Conservation (phyloP, 2,329 filamentous ascomycete species). For the Ophiostoma tasmaniense region DNA sequence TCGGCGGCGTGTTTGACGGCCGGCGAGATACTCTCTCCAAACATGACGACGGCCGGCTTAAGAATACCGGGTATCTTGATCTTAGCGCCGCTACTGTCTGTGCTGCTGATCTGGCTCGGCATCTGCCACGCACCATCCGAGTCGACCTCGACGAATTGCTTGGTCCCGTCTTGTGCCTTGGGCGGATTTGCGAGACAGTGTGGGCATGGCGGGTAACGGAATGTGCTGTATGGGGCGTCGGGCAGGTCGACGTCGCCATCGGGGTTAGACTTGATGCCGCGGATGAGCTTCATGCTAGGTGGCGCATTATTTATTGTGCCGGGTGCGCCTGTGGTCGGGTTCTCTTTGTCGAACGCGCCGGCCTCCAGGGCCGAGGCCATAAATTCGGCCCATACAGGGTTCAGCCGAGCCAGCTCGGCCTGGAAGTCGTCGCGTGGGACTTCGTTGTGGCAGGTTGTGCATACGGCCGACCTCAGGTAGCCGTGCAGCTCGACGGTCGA, state of each 20-base stretch:
- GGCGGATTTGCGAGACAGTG: slow-evolving; percentile 62
- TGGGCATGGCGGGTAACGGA: slow-evolving; percentile 85
- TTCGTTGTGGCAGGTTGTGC: slow-evolving; percentile 66
- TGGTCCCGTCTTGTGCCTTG: slow-evolving; percentile 42
- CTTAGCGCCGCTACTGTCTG: not conserved
- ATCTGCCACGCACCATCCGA: slow-evolving; percentile 68
- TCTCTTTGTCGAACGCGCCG: slow-evolving; percentile 70
- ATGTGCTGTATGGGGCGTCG: slow-evolving; percentile 77
- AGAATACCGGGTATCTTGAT: slow-evolving; percentile 62
- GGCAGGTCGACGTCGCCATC: slow-evolving; percentile 92
- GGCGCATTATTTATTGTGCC: not conserved
- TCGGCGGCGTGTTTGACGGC: slow-evolving; percentile 69
- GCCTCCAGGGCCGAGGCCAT: slow-evolving; percentile 61
- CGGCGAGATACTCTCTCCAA: slow-evolving; percentile 74
- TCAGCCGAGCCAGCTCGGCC: slow-evolving; percentile 62
- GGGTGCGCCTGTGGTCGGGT: slow-evolving; percentile 57
- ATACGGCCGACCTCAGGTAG: slow-evolving; percentile 73
- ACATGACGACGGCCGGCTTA: slow-evolving; percentile 93
- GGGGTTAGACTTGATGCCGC: slow-evolving; percentile 74
- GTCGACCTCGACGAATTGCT: slow-evolving; percentile 59
- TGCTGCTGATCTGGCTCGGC: slow-evolving; percentile 31
- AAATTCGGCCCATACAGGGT: slow-evolving; percentile 78
- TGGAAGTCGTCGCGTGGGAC: slow-evolving; percentile 70
- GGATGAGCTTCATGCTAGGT: slow-evolving; percentile 4
- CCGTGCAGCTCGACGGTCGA: slow-evolving; percentile 79